Base-by-base conservation (phyloP, 164 flowering plant species). In the Chloranthus sessilifolius region DNA sequence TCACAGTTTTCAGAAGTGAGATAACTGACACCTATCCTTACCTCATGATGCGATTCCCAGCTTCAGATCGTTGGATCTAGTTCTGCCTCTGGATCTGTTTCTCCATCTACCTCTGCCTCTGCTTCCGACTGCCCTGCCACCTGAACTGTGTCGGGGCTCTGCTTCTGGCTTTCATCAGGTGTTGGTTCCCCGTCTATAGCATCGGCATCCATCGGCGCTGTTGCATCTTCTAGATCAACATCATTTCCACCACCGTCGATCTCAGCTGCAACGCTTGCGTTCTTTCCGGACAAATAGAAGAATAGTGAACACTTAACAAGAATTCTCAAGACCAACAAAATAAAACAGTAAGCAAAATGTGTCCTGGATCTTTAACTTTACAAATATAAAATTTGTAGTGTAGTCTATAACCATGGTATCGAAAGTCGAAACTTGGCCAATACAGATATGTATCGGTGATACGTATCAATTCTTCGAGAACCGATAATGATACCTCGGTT, bases 51-150 rank as follows among this genome's bases (percentile, higher is more conserved):
- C 31, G 7, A 20, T 7, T 21, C 47, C 17, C 22, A 27, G 12
- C 35, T 11, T 12, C 22, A 27, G 12, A 23, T 11, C 6, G 28
- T 23, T 28, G 39, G 36, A 25, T 53, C 53, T 26, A 37, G 43
- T 23, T 36, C 24, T 50, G 54, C 6, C 35, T 85, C 92, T 50
- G 75, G 72, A 45, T 88, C 96, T 21, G 74, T 71, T 66, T 80
- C 92, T 35, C 82, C 89, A 54, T 81, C 91, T 17, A 72, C 54
- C 14, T 81, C 85, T 0, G 71, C 58, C 53, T 75, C 96, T 21
- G 71, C 74, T 61, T 81, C 95, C 22, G 76, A 58, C 51, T 79
- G 82, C 16, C 78, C 88, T 10, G 75, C 72, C 41, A 81, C 96
- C 36, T 66, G 83, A 52, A 74, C 81, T 16, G 23, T 59, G 31